Evolutionary conservation across 352 stramenopile species (phyloP), one percentile per base, ranked within the genome.

Genomic region (Globisporangium parvum): DNA sequence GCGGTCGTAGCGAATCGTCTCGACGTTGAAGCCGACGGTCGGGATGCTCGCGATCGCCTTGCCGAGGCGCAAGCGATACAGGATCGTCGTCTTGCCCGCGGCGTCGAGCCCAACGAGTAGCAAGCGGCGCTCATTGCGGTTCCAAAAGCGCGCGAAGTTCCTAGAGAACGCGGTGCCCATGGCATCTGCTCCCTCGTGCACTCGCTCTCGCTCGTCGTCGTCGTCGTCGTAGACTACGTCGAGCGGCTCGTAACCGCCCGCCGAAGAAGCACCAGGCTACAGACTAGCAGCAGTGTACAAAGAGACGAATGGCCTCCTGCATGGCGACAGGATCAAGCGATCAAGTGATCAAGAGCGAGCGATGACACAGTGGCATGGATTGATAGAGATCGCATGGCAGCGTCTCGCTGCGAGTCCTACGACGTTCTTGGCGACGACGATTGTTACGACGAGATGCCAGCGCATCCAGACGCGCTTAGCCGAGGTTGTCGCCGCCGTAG

Each of bases 401-500:
- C n/a, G n/a, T n/a, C n/a, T n/a, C n/a, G n/a, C n/a, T n/a, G n/a
- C n/a, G n/a, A n/a, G n/a, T n/a, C n/a, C n/a, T n/a, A n/a, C n/a
- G n/a, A n/a, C n/a, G n/a, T n/a, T n/a, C n/a, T n/a, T n/a, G n/a
- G n/a, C n/a, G n/a, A n/a, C n/a, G n/a, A n/a, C n/a, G n/a, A n/a
- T n/a, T n/a, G n/a, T n/a, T n/a, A n/a, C 31, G 5, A 35, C 1
- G 31, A 35, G 10, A 9, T 1, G 10, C 31, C 31, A 35, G 31
- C 6, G 10, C 31, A 1, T 11, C 3, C 9, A 6, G 10, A 1
- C 1, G 2, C 6, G 14, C 23, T 55, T 80, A 91, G 39, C 84
- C 84, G 41, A 93, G 72, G n/a, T 81, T 74, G 71, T 99, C 96
- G 60, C 95, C 96, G 28, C 95, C 96, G 62, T 98, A 98, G 44